A percentile compares a stretch with the other conserved stretches of the same genome.
Conservation (phyloP, 257 asterid genomes). For the Nicotiana undulata region DNA sequence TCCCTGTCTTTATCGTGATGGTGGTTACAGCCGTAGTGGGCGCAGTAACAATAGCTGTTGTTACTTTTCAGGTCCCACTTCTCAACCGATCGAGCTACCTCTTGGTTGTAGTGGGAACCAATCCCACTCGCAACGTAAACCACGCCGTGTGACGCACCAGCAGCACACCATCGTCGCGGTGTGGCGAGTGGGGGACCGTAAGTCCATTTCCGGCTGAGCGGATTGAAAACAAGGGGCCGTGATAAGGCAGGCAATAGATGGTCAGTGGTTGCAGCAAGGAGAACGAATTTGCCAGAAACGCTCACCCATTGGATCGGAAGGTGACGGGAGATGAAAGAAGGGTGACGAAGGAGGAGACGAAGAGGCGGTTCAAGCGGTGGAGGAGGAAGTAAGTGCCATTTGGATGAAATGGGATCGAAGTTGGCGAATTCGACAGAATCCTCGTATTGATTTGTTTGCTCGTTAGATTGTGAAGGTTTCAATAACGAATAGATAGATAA, state of each 20-base stretch:
- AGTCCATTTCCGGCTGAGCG: slow-evolving; percentile 34
- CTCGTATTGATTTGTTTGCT: not conserved
- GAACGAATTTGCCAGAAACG: slow-evolving; percentile 42
- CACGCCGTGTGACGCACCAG: slow-evolving; percentile 34
- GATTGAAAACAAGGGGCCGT: slow-evolving; percentile 56
- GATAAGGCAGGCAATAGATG: slow-evolving; percentile 58
- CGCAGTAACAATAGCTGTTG: not conserved
- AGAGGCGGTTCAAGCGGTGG: slow-evolving; percentile 40
- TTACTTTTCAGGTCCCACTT: slow-evolving; percentile 42
- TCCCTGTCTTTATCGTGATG: slow-evolving; percentile 9
- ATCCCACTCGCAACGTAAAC: slow-evolving; percentile 76
- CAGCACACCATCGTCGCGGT: slow-evolving; percentile 87
- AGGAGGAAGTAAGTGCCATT: slow-evolving; percentile 52
- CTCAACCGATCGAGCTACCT: slow-evolving; percentile 63
- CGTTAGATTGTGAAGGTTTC: slow-evolving; percentile 11
- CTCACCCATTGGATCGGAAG: slow-evolving; percentile 62
- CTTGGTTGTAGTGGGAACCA: slow-evolving; percentile 53
- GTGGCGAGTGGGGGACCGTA: slow-evolving; percentile 44
- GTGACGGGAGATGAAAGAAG: slow-evolving; percentile 67
- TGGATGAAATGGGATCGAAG: slow-evolving; percentile 62
- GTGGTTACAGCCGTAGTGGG: not conserved
- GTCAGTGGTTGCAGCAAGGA: slow-evolving; percentile 69
- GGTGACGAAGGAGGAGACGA: slow-evolving; percentile 57
- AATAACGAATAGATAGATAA: slow-evolving; percentile 56
- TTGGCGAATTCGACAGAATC: slow-evolving; percentile 28